Conservation (phyloP, 495 filamentous ascomycete species). For the Penicillium antarcticum region DNA sequence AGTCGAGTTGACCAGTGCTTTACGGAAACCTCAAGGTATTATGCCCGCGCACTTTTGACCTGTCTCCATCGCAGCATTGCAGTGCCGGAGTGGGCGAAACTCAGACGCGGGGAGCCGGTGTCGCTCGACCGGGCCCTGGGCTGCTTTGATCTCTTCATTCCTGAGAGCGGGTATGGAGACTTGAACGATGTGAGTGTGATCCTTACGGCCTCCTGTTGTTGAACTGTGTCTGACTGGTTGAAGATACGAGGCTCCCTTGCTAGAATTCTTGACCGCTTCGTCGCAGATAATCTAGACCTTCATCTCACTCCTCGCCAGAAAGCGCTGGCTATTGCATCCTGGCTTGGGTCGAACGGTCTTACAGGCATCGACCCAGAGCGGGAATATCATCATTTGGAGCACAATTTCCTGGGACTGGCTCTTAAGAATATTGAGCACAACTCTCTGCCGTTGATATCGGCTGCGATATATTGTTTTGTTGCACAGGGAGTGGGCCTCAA, state of each 20-base stretch:
- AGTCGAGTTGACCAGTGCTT: conserved; percentile 6
- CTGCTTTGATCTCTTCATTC: conserved; percentile 83
- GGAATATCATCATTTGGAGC: conserved; percentile 74
- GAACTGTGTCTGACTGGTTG: conserved; percentile 4
- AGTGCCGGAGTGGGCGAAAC: conserved; percentile 67
- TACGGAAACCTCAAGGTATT: conserved; percentile 54
- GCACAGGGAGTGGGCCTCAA: conserved; percentile 64
- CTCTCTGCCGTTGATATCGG: conserved; percentile 75
- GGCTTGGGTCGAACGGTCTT: conserved; percentile 61
- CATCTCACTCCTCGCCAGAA: conserved; percentile 58
- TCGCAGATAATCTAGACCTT: conserved; percentile 45
- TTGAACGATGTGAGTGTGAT: conserved; percentile 60
- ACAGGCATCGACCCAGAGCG: conserved; percentile 61
- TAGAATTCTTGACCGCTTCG: conserved; percentile 54
- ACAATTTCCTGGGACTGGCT: conserved; percentile 78
- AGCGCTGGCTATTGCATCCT: conserved; percentile 63
- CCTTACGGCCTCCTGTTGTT: background rate
- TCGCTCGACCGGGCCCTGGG: conserved; percentile 72
- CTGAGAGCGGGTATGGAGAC: conserved; percentile 66
- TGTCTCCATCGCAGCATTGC: conserved; percentile 80
- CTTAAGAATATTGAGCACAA: conserved; percentile 58
- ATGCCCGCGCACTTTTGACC: conserved; percentile 66
- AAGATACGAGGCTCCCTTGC: conserved; percentile 63
- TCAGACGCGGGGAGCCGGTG: conserved; percentile 48
- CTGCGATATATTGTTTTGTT: conserved; percentile 67